These are phyloP conservation scores for Xanthoconium separans DNA, from an alignment of 1,284 basidiomycete species.

Conservation along the genomic window DNA sequence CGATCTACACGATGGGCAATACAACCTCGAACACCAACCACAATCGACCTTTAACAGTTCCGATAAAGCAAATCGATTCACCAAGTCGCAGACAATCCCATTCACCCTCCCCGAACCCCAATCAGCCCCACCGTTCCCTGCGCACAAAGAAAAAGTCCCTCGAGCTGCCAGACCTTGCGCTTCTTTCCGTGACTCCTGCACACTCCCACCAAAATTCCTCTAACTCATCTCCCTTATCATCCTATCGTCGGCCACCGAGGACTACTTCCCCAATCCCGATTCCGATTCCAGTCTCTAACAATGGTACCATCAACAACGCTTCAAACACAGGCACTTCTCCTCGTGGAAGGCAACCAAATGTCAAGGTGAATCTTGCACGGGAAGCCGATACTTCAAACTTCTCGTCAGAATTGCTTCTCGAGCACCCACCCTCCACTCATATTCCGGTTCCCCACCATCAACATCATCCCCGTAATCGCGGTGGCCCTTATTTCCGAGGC, in stretches of 20 bases:
- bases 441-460: constrained; percentile 39
- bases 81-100: constrained; percentile 16
- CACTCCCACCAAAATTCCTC: constrained; percentile 37
- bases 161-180: constrained; percentile 74
- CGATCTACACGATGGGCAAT: constrained; percentile 33
- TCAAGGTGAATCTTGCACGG: constrained; percentile 27
- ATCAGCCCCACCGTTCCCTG: constrained; percentile 49
- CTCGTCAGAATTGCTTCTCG: constrained; percentile 39
- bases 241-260: constrained; percentile 43
- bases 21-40: constrained; percentile 34
- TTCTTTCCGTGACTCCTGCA: constrained; percentile 53
- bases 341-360: constrained; percentile 33
- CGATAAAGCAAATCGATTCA: constrained; percentile 28
- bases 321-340: constrained; percentile 36
- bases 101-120: constrained; percentile 37
- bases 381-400: constrained; percentile 32
- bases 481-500: constrained; percentile 30
- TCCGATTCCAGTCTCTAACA: constrained; percentile 37
- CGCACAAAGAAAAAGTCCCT: constrained; percentile 71
- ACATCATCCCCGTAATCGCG: constrained; percentile 33
- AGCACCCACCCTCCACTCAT: constrained; percentile 43
- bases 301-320: constrained; percentile 35
- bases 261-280: constrained; percentile 49
- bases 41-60: constrained; percentile 27
- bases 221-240: constrained; percentile 41